Conservation (phyloP, 2,329 filamentous ascomycete genomes). For the Lecanoromycetidae sp. region DNA sequence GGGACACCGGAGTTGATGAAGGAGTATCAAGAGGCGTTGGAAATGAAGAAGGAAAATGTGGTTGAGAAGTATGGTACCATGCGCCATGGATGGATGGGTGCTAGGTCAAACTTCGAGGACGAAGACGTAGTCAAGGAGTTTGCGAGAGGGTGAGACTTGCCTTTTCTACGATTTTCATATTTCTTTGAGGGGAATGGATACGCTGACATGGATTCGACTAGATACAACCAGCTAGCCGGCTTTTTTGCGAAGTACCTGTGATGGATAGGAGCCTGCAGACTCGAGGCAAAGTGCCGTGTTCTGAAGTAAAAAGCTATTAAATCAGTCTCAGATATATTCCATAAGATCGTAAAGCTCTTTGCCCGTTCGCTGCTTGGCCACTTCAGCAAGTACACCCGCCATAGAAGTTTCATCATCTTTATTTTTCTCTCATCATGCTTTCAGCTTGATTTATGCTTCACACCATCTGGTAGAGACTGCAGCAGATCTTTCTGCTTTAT, state of each 20-base stretch:
- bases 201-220: constrained; percentile 8
- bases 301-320: too few relatives aligned
- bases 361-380: too few relatives aligned
- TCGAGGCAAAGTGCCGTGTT: too few relatives aligned
- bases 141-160: constrained; percentile 43
- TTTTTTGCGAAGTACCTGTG: constrained; percentile 46
- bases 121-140: constrained; percentile 46
- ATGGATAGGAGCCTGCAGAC: background rate
- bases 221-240: constrained; percentile 42
- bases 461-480: too few relatives aligned
- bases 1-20: constrained; percentile 39
- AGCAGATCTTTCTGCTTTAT: too few relatives aligned
- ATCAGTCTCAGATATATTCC: too few relatives aligned
- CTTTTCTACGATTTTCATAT: background rate
- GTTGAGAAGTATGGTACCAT: constrained; percentile 56
- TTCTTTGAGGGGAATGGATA: too few relatives aligned
- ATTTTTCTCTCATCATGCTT: too few relatives aligned
- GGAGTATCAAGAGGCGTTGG: constrained; percentile 41
- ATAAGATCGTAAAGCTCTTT: too few relatives aligned
- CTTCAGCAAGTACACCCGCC: too few relatives aligned
- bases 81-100: constrained; percentile 65
- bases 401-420: too few relatives aligned
- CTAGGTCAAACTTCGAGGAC: constrained; percentile 47
- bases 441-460: too few relatives aligned
- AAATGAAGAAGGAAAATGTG: constrained; percentile 40